These are phyloP conservation scores for Mytilinidion resinicola DNA, from an alignment of 495 filamentous ascomycete genomes.

Conservation along the genomic window DNA sequence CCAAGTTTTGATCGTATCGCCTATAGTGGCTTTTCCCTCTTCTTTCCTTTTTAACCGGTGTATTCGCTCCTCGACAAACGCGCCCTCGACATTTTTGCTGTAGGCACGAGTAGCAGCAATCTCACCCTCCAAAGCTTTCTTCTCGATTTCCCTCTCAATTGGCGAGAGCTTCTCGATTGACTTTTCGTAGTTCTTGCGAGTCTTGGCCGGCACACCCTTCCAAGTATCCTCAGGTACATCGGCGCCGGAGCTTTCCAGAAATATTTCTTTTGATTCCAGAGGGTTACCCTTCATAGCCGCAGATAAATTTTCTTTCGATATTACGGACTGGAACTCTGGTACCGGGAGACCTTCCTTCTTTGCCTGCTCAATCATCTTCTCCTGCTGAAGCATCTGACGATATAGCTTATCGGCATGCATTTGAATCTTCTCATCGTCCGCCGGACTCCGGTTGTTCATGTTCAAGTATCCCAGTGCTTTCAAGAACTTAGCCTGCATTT, in stretches of 20 bases:
- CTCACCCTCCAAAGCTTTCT: constrained; percentile 32
- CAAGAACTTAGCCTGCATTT: constrained; percentile 77
- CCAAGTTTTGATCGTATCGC: constrained; percentile 34
- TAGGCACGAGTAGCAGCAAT: constrained; percentile 23
- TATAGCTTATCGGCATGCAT: constrained; percentile 90
- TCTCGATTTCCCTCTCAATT: constrained; percentile 32
- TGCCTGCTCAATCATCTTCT: constrained; percentile 60
- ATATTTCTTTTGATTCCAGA: background rate
- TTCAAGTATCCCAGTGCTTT: constrained; percentile 86
- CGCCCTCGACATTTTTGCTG: constrained; percentile 24
- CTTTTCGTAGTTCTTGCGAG: constrained; percentile 28
- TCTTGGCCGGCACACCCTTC: constrained; percentile 16
- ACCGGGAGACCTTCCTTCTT: constrained; percentile 38
- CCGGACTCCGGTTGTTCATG: constrained; percentile 52
- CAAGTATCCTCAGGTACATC: constrained; percentile 10
- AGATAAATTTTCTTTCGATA: constrained; percentile 22
- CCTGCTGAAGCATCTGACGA: constrained; percentile 74
- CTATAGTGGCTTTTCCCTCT: constrained; percentile 32
- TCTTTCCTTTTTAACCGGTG: constrained; percentile 30
- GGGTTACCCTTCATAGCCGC: constrained; percentile 5
- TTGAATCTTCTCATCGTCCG: constrained; percentile 83
- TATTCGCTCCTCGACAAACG: constrained; percentile 29
- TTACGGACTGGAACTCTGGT: constrained; percentile 25
- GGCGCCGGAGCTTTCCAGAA: no score
- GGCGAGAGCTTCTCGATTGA: constrained; percentile 24